phyloP scores from a whole-genome alignment of 805 yeast genomes.

The Ogataea pini region DNA sequence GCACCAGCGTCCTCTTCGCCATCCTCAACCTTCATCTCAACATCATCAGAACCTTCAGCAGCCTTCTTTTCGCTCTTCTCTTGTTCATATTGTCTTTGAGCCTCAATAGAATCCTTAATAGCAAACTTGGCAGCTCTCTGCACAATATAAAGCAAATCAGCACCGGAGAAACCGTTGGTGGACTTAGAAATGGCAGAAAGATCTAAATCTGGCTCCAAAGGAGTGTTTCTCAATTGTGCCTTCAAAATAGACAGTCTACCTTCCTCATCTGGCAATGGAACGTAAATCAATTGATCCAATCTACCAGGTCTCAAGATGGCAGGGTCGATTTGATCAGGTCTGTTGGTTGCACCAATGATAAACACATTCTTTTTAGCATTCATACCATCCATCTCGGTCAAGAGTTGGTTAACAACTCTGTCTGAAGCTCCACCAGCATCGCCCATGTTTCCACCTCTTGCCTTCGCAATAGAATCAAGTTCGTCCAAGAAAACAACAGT shows the following conservation, averaged over 20 bases:
- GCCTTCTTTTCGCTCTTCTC: constrained; percentile 55
- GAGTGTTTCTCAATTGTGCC: constrained; percentile 98
- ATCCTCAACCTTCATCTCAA: constrained; percentile 33
- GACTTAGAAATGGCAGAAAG: constrained; percentile 85
- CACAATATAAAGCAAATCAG: constrained; percentile 94
- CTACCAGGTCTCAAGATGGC: constrained; percentile 99
- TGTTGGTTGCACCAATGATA: constrained; percentile 98
- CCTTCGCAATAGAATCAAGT: constrained; percentile 95
- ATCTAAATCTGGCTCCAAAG: constrained; percentile 95
- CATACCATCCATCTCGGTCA: constrained; percentile 99
- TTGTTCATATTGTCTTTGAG: constrained; percentile 52
- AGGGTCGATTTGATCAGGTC: constrained; percentile 99
- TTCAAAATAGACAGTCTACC: constrained; percentile 91
- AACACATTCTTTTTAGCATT: constrained; percentile 98
- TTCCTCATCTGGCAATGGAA: constrained; percentile 94
- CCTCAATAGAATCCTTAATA: constrained; percentile 95
- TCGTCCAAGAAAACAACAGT: constrained; percentile 98
- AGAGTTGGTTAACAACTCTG: constrained; percentile 91
- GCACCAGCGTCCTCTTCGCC: constrained; percentile 59
- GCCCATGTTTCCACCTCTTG: constrained; percentile 89
- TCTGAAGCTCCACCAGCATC: constrained; percentile 98
- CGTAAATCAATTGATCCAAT: constrained; percentile 96
- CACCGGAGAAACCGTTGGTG: constrained; percentile 99
- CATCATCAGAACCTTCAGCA: constrained; percentile 42
- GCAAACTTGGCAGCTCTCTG: constrained; percentile 99